A percentile compares a stretch with the other conserved stretches of the same genome.
phyloP scores from a whole-genome alignment of 2,329 filamentous ascomycete genomes.

The Paecilomyces sp. region DNA sequence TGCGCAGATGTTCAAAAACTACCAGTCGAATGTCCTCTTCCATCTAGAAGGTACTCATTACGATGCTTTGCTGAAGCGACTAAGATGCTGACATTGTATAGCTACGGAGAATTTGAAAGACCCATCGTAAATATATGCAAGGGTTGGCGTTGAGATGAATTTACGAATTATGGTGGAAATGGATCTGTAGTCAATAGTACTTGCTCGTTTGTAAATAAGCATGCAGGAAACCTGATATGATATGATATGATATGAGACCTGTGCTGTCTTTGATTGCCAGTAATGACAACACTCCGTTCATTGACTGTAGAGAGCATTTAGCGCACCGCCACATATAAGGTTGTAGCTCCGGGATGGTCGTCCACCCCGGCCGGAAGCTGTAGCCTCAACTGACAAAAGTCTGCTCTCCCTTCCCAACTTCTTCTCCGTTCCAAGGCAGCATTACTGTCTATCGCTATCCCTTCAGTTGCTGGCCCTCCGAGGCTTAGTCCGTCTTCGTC shows the following conservation, averaged over 20 bases:
- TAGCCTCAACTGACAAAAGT: neutral
- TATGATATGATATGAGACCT: neutral
- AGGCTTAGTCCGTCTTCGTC: slow-evolving; percentile 2
- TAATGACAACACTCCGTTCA: neutral
- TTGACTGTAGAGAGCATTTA: neutral
- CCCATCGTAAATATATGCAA: slow-evolving; percentile 47
- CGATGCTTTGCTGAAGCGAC: neutral
- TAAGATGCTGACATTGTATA: slow-evolving; percentile 28
- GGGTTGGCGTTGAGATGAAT: neutral
- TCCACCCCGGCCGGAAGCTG: neutral
- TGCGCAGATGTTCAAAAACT: slow-evolving; percentile 99
- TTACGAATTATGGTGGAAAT: slow-evolving; percentile 5
- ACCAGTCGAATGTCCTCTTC: slow-evolving; percentile 95
- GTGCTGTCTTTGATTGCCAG: neutral
- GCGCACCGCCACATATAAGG: slow-evolving; percentile 1
- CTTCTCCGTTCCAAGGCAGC: neutral
- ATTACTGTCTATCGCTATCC: neutral
- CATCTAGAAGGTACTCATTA: slow-evolving; percentile 74
- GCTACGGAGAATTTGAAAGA: slow-evolving; percentile 80
- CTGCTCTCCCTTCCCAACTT: neutral
- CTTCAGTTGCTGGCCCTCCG: neutral
- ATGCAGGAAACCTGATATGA: neutral
- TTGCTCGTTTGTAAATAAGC: neutral
- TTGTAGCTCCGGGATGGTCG: slow-evolving; percentile 1
- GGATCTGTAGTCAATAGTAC: neutral